Evolutionary conservation across 345 rosid genomes (phyloP), one percentile per base, ranked within the genome.

Genomic region (Psidium guajava): DNA sequence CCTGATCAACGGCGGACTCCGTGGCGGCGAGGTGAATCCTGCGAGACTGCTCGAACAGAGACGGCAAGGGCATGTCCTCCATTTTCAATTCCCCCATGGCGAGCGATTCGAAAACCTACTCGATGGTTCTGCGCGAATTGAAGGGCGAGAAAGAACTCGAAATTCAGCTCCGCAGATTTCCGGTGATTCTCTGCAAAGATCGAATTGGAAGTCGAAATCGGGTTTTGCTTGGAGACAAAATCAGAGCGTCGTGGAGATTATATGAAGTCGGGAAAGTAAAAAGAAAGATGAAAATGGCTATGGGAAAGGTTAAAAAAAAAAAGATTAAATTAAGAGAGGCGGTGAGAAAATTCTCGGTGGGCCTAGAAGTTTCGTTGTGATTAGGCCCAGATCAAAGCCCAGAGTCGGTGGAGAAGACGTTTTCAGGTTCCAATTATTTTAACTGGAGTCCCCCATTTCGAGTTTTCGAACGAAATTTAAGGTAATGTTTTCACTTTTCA

Each of bases 11-110:
- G 77, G 90, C 54, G 55, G 95, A 93, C 32, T 93, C 96, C 20
- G 93, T 85, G 55, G 92, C 94, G n/a, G 86, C 85, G 8, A 82
- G 84, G 89, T 96, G 94, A 88, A 96, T 93, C 91, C 92, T 95
- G 77, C 93, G 93, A 58, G 97, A 93, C 91, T 92, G 92, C 28
- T 95, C 98, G 87, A 96, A 95, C 55, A 98, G 89, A 21, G 92
- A 88, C 24, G 98, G 92, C 57, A 97, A 89, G 36, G 98, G 87
- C 93, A 93, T 56, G 44, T 95, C 96, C 87, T 93, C 95, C 93
- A 87, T 91, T 47, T 89, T 88, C 83, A 54, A 20, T 83, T 91
- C 94, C 52, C 90, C 93, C 92, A 90, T 89, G 82, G 56, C 51
- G 14, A 36, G 4, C 77, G 5, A 69, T 69, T 32, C 25, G 47